Evolutionary conservation across 106 monocot species (phyloP).

Genomic region (Platanthera zijinensis): DNA sequence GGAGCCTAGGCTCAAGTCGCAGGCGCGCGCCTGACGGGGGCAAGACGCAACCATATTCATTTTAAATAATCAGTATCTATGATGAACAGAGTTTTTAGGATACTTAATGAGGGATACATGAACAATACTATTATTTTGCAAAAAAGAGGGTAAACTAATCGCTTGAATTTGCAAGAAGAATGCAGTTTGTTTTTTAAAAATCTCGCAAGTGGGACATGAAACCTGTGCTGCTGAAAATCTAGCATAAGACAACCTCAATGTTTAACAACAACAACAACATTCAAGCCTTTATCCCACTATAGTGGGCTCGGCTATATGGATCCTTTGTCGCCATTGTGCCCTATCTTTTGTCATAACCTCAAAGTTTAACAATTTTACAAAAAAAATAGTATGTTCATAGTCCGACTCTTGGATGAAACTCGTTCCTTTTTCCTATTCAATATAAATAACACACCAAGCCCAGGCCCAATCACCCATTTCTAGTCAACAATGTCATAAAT

Average conservation of each 20-base stretch:
- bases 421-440: background rate
- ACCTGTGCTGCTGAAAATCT: background rate
- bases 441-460: background rate
- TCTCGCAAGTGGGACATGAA: background rate
- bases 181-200: too few species aligned
- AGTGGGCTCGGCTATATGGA: too few species aligned
- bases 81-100: too few species aligned
- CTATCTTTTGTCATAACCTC: too few species aligned
- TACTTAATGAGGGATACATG: background rate
- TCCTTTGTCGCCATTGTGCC: too few species aligned
- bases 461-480: background rate
- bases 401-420: background rate
- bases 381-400: background rate
- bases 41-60: too few species aligned
- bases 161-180: background rate
- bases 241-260: background rate
- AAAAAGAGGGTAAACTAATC: background rate
- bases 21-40: too few species aligned
- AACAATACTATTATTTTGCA: background rate
- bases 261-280: too few species aligned
- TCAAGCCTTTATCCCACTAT: too few species aligned
- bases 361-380: background rate
- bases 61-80: too few species aligned
- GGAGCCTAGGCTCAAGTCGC: too few species aligned
- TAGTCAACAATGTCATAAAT: background rate